Conservation (phyloP, 495 filamentous ascomycete species). For the Lasiosphaeria hispida region DNA sequence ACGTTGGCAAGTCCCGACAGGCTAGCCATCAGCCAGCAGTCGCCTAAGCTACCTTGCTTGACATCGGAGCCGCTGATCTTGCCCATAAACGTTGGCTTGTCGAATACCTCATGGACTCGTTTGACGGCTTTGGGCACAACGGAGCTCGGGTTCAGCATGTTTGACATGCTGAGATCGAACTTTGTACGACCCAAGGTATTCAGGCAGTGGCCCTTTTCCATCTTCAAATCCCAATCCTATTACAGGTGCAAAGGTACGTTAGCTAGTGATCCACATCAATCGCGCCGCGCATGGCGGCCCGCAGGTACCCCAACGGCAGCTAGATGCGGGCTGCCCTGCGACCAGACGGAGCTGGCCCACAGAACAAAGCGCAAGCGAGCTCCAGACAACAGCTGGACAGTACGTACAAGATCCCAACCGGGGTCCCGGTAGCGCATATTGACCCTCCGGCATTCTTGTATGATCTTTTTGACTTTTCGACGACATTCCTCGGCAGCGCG, state of each 20-base stretch:
- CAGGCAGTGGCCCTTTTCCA: constrained; percentile 45
- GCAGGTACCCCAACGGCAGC: constrained; percentile 8
- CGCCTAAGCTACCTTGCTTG: constrained; percentile 75
- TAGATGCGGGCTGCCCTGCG: constrained; percentile 11
- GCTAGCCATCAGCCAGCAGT: constrained; percentile 94
- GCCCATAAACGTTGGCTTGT: constrained; percentile 78
- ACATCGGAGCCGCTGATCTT: constrained; percentile 76
- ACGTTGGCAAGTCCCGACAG: constrained; percentile 81
- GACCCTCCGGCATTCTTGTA: constrained; percentile 75
- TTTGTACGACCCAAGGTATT: constrained; percentile 45
- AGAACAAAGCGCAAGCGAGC: not conserved
- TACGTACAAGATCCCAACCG: constrained; percentile 75
- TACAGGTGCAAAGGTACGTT: not conserved
- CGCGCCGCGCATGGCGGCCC: no score
- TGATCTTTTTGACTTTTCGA: constrained; percentile 80
- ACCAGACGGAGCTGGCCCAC: not conserved
- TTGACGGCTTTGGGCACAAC: constrained; percentile 63
- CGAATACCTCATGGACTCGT: constrained; percentile 80
- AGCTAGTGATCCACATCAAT: no score
- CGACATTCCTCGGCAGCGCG: constrained; percentile 71
- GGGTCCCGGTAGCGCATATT: constrained; percentile 91
- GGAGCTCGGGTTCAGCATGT: constrained; percentile 37
- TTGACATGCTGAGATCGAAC: constrained; percentile 41
- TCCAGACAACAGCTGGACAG: constrained; percentile 14
- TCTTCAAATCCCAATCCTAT: constrained; percentile 53